These are phyloP conservation scores for Exophiala sp. DNA, from an alignment of 2,329 filamentous ascomycete genomes.

Conservation along the genomic window DNA sequence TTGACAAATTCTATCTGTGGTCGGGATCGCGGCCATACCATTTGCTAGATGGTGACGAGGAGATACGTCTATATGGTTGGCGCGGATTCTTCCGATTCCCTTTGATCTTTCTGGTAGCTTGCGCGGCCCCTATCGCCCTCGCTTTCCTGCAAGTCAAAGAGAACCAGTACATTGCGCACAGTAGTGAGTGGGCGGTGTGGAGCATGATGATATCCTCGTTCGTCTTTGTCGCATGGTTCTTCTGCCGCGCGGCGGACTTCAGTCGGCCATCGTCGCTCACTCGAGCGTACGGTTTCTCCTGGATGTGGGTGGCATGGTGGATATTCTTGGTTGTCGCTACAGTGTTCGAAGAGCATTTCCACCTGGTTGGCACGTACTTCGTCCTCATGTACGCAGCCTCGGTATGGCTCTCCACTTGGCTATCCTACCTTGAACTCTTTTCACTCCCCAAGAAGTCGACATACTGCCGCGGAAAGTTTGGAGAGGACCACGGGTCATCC, in stretches of 20 bases:
- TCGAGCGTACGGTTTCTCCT: constrained; percentile 71
- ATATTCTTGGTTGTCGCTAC: constrained; percentile 63
- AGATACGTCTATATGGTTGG: constrained; percentile 64
- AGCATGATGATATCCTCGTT: constrained; percentile 78
- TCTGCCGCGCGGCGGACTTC: constrained; percentile 70
- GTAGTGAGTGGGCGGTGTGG: constrained; percentile 82
- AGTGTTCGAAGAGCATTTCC: constrained; percentile 67
- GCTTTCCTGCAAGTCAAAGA: constrained; percentile 72
- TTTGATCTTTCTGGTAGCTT: constrained; percentile 63
- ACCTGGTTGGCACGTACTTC: constrained; percentile 71
- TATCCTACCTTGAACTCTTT: constrained; percentile 76
- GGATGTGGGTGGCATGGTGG: constrained; percentile 76
- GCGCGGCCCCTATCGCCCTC: constrained; percentile 62
- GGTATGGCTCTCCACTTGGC: constrained; percentile 65
- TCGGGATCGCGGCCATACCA: constrained; percentile 58
- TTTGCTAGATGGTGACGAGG: constrained; percentile 53
- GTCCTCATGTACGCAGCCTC: constrained; percentile 73
- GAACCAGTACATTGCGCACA: constrained; percentile 88
- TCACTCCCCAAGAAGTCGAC: constrained; percentile 64
- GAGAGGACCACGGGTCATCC: constrained; percentile 37
- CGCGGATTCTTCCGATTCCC: constrained; percentile 81
- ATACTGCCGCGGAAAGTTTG: constrained; percentile 57
- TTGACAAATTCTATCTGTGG: constrained; percentile 86
- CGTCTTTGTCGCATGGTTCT: constrained; percentile 74
- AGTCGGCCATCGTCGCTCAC: constrained; percentile 81